Base-by-base conservation (phyloP, 495 filamentous ascomycete species). In the Amphirosellinia nigrospora region DNA sequence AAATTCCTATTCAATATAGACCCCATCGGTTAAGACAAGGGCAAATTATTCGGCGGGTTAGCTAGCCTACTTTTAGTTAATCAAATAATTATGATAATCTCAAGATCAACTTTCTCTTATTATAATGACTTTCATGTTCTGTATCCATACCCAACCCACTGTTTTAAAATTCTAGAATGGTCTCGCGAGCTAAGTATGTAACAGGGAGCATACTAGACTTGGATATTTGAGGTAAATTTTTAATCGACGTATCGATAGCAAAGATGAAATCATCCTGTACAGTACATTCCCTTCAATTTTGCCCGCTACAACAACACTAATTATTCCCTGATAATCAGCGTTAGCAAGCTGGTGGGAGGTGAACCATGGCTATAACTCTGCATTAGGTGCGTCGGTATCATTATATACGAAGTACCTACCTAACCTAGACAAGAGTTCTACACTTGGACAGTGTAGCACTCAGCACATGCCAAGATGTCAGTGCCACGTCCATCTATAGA, bases 401-500 rank as follows among this genome's bases (percentile, higher is more conserved):
- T 4, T 6, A n/a, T 19, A n/a, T 6, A 6, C 48, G 48, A 26
- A 15, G 5, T 15, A 52, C 48, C 26, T 52, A 52, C 10, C 23
- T 28, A 16, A 6, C 30, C 23, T 15, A 23, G 50, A 15, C 21
- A 30, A 52, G 30, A 30, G 26, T 11, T 30, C 23, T 30, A 30
- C n/a, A n/a, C n/a, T n/a, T n/a, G n/a, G 23, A n/a, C 16, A 36
- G n/a, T 21, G n/a, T n/a, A 3, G 21, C 55, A 32, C 21, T 19
- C 55, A 58, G 4, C 63, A 32, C 46, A 53, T 5, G 63, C 63
- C 46, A 65, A 65, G 63, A 10, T 34, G 30, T 64, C 43, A 64
- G 11, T 26, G 11, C n/a, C 36, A 46, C 13, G 6, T 43, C 19
- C 19, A 32, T 43, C 9, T 63, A 21, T 32, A n/a, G n/a, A 63